Evolutionary conservation across 768 basidiomycete species (phyloP).

Genomic region (Myochromella boudieri): DNA sequence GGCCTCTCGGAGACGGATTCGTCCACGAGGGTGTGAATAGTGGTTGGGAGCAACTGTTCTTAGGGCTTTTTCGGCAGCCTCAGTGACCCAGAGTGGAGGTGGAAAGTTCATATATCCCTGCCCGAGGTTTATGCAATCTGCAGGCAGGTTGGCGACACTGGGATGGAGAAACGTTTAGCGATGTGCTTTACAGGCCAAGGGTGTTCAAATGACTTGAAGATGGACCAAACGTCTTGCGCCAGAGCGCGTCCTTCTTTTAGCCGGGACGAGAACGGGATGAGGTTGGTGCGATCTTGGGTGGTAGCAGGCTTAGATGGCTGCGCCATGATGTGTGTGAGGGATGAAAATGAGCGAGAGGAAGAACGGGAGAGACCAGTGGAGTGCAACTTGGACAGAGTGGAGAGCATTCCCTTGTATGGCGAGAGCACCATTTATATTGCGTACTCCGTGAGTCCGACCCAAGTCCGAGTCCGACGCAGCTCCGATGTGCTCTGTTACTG

Average conservation of each 20-base stretch:
- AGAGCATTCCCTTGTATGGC: neutral
- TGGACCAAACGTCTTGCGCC: slow-evolving; percentile 87
- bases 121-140: slow-evolving; percentile 94
- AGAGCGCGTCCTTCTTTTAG: slow-evolving; percentile 75
- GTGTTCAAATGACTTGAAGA: slow-evolving; percentile 66
- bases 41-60: slow-evolving; percentile 67
- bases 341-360: slow-evolving; percentile 14
- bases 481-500: too few relatives aligned
- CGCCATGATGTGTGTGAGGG: slow-evolving; percentile 16
- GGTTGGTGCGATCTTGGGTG: slow-evolving; percentile 39
- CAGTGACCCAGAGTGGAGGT: slow-evolving; percentile 77
- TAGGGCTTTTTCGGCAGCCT: slow-evolving; percentile 73
- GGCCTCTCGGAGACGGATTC: slow-evolving; percentile 84
- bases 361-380: slow-evolving; percentile 2
- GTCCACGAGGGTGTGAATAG: slow-evolving; percentile 90
- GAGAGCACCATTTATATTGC: neutral
- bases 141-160: slow-evolving; percentile 85
- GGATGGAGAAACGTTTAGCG: slow-evolving; percentile 9
- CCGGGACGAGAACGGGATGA: slow-evolving; percentile 71
- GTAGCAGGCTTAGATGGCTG: slow-evolving; percentile 1
- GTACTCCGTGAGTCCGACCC: slow-evolving; percentile 3
- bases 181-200: slow-evolving; percentile 6
- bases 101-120: slow-evolving; percentile 94
- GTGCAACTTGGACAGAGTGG: slow-evolving; percentile 8
- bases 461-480: slow-evolving; percentile 14